A percentile compares a stretch with the other conserved stretches of the same genome.
phyloP scores from a whole-genome alignment of 352 stramenopile genomes.

The Phytophthora palmivora region DNA sequence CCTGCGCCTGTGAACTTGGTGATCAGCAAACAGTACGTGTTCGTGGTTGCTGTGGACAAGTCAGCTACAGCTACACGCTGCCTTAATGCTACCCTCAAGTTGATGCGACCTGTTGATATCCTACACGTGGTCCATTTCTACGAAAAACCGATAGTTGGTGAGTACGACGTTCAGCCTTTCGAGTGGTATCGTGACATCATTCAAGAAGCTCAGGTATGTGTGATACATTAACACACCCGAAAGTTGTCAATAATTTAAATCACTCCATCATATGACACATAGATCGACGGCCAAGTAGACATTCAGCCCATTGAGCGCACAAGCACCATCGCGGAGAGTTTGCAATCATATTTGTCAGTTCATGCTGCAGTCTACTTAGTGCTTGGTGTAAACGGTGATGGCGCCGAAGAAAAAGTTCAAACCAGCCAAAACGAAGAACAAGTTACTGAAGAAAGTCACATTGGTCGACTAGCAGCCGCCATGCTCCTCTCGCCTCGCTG shows the following conservation, averaged over 20 bases:
- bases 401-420: constrained; percentile 3
- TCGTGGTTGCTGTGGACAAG: constrained; percentile 65
- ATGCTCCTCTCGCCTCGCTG: constrained; percentile 70
- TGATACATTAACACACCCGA: not conserved
- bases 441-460: constrained; percentile 1
- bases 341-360: constrained; percentile 54
- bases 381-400: constrained; percentile 45
- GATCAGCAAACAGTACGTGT: constrained; percentile 47
- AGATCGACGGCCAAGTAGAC: constrained; percentile 50
- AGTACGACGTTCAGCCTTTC: constrained; percentile 44
- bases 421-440: not conserved
- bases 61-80: constrained; percentile 35
- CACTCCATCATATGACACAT: not conserved
- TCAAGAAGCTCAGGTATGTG: constrained; percentile 26
- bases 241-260: not conserved
- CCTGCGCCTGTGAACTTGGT: constrained; percentile 58
- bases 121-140: constrained; percentile 73
- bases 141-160: constrained; percentile 47
- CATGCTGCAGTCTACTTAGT: constrained; percentile 58
- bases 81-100: constrained; percentile 59
- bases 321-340: constrained; percentile 54
- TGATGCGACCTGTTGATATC: constrained; percentile 53
- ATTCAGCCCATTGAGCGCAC: constrained; percentile 46
- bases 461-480: constrained; percentile 47
- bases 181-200: constrained; percentile 45